Percentiles rank a stretch among this genome's conserved stretches.
These are phyloP conservation scores for Pythium catenulatum DNA, from an alignment of 352 stramenopile genomes.

Conservation along the genomic window DNA sequence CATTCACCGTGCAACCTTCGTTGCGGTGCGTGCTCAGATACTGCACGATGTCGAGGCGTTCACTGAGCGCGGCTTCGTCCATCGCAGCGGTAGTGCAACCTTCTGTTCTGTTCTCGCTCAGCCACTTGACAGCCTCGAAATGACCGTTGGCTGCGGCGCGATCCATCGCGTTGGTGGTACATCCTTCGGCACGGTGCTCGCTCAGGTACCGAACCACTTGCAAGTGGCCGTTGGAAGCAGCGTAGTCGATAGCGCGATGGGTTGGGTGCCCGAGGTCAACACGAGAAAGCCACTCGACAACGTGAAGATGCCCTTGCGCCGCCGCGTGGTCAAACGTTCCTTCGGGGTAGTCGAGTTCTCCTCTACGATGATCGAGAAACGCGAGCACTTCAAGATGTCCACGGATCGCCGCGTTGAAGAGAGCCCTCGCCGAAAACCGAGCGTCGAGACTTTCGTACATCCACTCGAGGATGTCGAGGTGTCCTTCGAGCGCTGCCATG, in stretches of 20 bases:
- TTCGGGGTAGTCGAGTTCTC: no score
- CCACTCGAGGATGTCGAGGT: no score
- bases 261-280: no score
- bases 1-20: not conserved
- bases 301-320: no score
- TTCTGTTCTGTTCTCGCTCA: not conserved
- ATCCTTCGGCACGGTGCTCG: not conserved
- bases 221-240: not conserved
- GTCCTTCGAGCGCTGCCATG: no score
- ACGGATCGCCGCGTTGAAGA: no score
- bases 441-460: no score
- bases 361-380: no score
- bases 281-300: no score
- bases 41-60: not conserved
- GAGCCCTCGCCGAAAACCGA: no score
- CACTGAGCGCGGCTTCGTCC: not conserved
- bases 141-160: not conserved
- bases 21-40: not conserved
- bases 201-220: not conserved
- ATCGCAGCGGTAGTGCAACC: not conserved
- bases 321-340: no score
- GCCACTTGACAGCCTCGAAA: not conserved
- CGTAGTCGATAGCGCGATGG: conserved; percentile 49
- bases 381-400: no score
- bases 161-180: not conserved